A percentile compares a stretch with the other conserved stretches of the same genome.
Conservation (phyloP, 2,329 filamentous ascomycete species). For the Exophiala dermatitidis region DNA sequence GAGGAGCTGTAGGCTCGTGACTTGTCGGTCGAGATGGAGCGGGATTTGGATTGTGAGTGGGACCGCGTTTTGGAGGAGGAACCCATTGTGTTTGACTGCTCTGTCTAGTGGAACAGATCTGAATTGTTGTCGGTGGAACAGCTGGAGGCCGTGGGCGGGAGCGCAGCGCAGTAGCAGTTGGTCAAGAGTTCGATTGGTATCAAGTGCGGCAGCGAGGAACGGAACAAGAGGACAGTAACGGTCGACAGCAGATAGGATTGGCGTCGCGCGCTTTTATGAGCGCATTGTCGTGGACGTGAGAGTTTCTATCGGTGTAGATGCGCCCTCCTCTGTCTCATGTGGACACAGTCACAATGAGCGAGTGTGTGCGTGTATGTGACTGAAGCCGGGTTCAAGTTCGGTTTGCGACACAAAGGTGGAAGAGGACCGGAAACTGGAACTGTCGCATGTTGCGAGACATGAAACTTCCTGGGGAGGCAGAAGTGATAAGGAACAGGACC, state of each 20-base stretch:
- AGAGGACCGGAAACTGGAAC: background rate
- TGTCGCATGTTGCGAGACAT: background rate
- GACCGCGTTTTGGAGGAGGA: background rate
- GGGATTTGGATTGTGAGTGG: background rate
- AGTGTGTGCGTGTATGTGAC: background rate
- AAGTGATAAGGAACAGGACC: background rate
- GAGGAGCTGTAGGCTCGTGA: conserved; percentile 19
- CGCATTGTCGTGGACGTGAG: no score
- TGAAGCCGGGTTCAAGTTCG: background rate
- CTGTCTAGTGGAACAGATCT: background rate
- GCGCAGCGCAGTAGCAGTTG: no score
- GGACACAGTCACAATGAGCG: background rate
- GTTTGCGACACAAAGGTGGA: background rate
- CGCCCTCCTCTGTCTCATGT: no score
- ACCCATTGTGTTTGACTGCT: background rate
- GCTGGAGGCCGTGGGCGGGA: no score
- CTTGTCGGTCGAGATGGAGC: conserved; percentile 15
- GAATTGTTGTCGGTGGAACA: background rate
- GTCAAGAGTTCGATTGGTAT: no score
- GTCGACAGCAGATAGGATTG: no score
- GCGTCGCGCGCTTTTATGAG: no score
- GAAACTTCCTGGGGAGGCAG: background rate
- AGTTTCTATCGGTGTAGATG: no score
- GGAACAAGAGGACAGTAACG: no score
- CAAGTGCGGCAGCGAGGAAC: no score